These are phyloP conservation scores for Tulasnella sp. DNA, from an alignment of 768 basidiomycete species.

Conservation along the genomic window DNA sequence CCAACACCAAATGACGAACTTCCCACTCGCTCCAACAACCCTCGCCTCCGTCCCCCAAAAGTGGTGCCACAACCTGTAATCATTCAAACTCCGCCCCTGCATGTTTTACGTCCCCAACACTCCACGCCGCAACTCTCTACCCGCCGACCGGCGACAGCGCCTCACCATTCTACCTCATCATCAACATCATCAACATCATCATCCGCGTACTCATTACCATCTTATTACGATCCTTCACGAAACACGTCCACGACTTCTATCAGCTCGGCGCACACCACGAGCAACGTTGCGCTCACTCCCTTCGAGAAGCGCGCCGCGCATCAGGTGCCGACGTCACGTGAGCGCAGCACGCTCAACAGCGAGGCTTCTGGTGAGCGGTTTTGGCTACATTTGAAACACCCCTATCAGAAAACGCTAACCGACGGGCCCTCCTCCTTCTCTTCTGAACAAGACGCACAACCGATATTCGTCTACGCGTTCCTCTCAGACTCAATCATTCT, in stretches of 20 bases:
- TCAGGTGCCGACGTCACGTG: background rate
- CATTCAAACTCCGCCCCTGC: background rate
- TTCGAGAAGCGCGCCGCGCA: background rate
- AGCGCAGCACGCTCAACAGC: background rate
- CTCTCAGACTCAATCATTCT: conserved; percentile 8
- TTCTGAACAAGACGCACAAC: background rate
- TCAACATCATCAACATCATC: too few species aligned
- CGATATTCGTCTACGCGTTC: conserved; percentile 6
- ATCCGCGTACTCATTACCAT: background rate
- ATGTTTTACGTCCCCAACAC: background rate
- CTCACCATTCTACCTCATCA: background rate
- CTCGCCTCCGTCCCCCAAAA: background rate
- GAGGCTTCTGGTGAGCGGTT: background rate
- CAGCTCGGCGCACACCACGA: background rate
- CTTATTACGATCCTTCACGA: background rate
- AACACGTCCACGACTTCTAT: background rate
- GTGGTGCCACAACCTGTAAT: background rate
- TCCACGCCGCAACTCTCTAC: background rate
- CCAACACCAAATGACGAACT: background rate
- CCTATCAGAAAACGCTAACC: background rate
- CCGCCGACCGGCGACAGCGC: background rate
- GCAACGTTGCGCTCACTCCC: background rate
- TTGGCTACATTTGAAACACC: background rate
- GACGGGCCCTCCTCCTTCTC: background rate
- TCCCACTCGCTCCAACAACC: background rate